A percentile compares a stretch with the other conserved stretches of the same genome.
Conservation (phyloP, 2,329 filamentous ascomycete species). For the Phyllosticta citribraziliensis region DNA sequence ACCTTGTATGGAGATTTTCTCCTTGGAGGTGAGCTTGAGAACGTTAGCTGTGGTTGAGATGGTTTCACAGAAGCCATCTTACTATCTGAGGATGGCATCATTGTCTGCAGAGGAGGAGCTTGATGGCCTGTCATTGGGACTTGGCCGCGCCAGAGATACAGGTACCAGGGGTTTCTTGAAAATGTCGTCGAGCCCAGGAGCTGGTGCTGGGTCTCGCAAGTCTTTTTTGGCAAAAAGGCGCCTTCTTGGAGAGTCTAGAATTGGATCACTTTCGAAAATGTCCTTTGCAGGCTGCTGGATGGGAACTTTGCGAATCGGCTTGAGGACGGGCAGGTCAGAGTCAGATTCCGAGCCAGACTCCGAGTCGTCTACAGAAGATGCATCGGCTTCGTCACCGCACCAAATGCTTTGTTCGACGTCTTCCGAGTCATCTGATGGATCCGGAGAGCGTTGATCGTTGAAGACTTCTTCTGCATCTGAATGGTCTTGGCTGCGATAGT, state of each 20-base stretch:
- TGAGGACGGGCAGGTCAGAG: background rate
- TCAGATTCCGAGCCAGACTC: slow-evolving; percentile 18
- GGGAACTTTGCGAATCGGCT: background rate
- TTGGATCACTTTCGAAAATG: slow-evolving; percentile 7
- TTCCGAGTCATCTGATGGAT: background rate
- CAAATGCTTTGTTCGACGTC: slow-evolving; percentile 1
- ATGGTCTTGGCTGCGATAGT: background rate
- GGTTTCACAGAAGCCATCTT: background rate
- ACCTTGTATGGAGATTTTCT: slow-evolving; percentile 21
- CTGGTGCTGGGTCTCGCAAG: slow-evolving; percentile 15
- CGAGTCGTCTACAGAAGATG: slow-evolving; percentile 22
- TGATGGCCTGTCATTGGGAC: slow-evolving; percentile 17
- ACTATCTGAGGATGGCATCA: slow-evolving; percentile 24
- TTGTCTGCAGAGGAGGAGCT: slow-evolving; percentile 21
- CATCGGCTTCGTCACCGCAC: slow-evolving; percentile 16
- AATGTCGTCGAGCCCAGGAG: slow-evolving; percentile 15
- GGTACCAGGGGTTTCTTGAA: background rate
- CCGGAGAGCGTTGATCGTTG: background rate
- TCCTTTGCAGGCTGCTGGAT: background rate
- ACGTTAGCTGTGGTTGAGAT: background rate
- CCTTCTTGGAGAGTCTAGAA: slow-evolving; percentile 11
- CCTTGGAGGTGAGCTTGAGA: slow-evolving; percentile 3
- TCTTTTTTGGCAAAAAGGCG: slow-evolving; percentile 14
- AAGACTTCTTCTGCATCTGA: background rate
- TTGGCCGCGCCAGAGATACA: background rate